Conservation (phyloP, 2,329 filamentous ascomycete species). For the Thyridium curvatum region DNA sequence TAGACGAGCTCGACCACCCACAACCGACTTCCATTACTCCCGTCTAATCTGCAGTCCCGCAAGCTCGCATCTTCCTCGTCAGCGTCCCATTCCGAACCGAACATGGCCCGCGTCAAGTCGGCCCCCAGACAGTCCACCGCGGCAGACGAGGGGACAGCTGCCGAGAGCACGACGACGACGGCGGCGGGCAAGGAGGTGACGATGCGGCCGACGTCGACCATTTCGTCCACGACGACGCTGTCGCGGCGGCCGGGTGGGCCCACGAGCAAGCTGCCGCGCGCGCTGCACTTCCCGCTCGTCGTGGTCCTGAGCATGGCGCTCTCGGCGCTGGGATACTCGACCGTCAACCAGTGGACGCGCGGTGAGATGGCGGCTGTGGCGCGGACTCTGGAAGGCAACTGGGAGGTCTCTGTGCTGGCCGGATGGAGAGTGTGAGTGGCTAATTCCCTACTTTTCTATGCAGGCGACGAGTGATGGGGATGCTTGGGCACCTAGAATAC, state of each 20-base stretch:
- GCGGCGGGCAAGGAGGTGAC: background rate
- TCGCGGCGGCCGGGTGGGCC: slow-evolving; percentile 14
- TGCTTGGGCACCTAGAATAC: too few relatives aligned
- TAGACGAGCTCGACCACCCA: too few relatives aligned
- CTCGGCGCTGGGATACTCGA: slow-evolving; percentile 57
- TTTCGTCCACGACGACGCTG: background rate
- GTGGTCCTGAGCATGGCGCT: slow-evolving; percentile 52
- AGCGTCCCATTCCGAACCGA: too few relatives aligned
- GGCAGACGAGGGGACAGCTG: too few relatives aligned
- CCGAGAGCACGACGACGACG: too few relatives aligned
- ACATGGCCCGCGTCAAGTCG: background rate
- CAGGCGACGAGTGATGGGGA: too few relatives aligned
- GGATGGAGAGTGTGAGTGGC: slow-evolving; percentile 50
- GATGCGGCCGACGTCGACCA: slow-evolving; percentile 3
- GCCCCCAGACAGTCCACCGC: too few relatives aligned
- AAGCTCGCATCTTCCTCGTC: too few relatives aligned
- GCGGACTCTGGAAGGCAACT: slow-evolving; percentile 54
- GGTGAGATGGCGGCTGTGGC: slow-evolving; percentile 64
- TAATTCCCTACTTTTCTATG: background rate
- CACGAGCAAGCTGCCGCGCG: slow-evolving; percentile 26
- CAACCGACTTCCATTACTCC: too few relatives aligned
- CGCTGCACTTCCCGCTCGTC: slow-evolving; percentile 46
- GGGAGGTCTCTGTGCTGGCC: slow-evolving; percentile 49
- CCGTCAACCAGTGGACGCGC: slow-evolving; percentile 52
- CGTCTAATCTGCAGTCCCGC: too few relatives aligned